A percentile compares a stretch with the other conserved stretches of the same genome.
Evolutionary conservation across 163 green algal genomes (phyloP).

Genomic region (Coccomyxa subellipsoidea): DNA sequence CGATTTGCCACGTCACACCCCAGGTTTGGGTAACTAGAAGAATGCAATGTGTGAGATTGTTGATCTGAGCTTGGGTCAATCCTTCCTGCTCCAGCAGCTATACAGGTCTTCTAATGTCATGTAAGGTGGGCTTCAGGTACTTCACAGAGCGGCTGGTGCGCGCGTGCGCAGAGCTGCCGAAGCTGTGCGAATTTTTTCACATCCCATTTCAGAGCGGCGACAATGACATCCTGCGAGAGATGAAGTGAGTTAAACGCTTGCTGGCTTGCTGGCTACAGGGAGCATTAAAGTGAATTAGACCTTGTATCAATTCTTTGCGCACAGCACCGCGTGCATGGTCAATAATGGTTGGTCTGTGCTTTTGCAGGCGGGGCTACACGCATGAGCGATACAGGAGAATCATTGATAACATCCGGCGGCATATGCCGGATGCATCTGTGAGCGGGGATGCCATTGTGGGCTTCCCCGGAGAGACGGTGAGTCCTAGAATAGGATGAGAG

Average conservation of each 20-base stretch:
- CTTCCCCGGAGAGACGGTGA: conserved; percentile 77
- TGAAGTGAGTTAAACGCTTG: conserved; percentile 59
- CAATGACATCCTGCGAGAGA: conserved; percentile 86
- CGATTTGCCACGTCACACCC: conserved; percentile 94
- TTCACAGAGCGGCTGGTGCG: conserved; percentile 79
- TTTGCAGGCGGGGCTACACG: conserved; percentile 72
- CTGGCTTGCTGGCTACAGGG: too few relatives aligned
- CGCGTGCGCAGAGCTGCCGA: conserved; percentile 86
- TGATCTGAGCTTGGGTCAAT: not conserved
- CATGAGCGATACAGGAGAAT: conserved; percentile 81
- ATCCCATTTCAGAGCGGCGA: conserved; percentile 82
- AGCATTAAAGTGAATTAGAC: too few relatives aligned
- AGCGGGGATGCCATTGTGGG: conserved; percentile 92
- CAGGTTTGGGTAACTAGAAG: conserved; percentile 24
- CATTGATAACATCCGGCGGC: conserved; percentile 87
- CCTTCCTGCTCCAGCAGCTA: too few relatives aligned
- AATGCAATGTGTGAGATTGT: not conserved
- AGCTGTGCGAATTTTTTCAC: conserved; percentile 98
- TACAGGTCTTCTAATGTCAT: not conserved
- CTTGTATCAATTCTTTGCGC: too few relatives aligned
- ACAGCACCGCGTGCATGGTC: not conserved
- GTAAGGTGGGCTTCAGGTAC: conserved; percentile 35
- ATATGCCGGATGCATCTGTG: conserved; percentile 93
- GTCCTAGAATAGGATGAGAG: not conserved
- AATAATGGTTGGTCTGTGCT: not conserved